These are phyloP conservation scores for Brettanomyces custersianus DNA, from an alignment of 805 yeast genomes.

Conservation along the genomic window DNA sequence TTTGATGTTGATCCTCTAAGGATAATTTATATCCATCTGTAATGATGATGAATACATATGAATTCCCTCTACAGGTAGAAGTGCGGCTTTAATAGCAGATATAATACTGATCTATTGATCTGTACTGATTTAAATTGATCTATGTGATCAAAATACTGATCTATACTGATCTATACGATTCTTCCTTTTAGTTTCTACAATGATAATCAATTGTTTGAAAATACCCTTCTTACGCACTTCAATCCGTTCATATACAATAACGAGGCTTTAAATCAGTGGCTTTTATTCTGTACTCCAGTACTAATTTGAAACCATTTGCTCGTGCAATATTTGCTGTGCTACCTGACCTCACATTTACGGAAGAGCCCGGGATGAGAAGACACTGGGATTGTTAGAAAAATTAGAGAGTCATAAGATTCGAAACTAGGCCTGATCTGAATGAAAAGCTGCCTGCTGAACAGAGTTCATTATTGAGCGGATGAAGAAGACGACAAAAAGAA, in stretches of 20 bases:
- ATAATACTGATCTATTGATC: too few relatives aligned
- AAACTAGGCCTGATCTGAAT: neutral
- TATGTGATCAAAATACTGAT: too few relatives aligned
- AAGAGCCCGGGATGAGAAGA: constrained; percentile 12
- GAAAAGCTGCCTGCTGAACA: neutral
- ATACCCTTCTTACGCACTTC: constrained; percentile 65
- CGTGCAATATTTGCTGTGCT: constrained; percentile 45
- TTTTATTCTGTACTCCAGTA: constrained; percentile 83
- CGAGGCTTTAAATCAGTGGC: constrained; percentile 63
- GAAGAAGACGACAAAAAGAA: constrained; percentile 7
- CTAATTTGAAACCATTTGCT: constrained; percentile 40
- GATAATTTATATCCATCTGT: too few relatives aligned
- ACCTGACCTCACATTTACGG: constrained; percentile 37
- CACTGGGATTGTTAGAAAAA: constrained; percentile 15
- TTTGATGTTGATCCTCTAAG: too few relatives aligned
- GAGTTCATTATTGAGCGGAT: constrained; percentile 1
- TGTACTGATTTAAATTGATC: too few relatives aligned
- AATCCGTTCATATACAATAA: constrained; percentile 57
- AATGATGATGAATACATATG: too few relatives aligned
- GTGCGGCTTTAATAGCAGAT: too few relatives aligned
- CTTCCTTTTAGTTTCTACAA: constrained; percentile 66
- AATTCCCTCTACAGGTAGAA: too few relatives aligned
- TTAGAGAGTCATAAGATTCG: constrained; percentile 17
- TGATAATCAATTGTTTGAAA: constrained; percentile 64
- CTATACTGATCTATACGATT: too few relatives aligned